phyloP scores from a whole-genome alignment of 768 basidiomycete species.

The Boletales sp. region DNA sequence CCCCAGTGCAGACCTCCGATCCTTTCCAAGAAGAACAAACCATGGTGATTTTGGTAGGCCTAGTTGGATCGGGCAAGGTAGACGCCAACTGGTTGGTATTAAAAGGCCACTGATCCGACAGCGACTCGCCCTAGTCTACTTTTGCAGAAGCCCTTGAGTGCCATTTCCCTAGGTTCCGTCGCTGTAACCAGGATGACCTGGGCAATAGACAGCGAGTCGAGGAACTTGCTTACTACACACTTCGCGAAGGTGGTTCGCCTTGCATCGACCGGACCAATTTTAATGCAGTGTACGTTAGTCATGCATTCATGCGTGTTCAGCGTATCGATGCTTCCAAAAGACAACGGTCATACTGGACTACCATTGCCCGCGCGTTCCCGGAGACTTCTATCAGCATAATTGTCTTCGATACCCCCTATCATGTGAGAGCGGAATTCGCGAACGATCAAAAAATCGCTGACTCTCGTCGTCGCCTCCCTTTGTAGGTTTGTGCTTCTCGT shows the following conservation, averaged over 20 bases:
- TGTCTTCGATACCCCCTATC: conserved; percentile 74
- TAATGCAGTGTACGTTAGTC: conserved; percentile 51
- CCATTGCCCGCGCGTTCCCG: conserved; percentile 65
- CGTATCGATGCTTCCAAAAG: conserved; percentile 32
- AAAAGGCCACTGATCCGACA: background rate
- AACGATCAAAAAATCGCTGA: conserved; percentile 9
- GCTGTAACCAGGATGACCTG: conserved; percentile 81
- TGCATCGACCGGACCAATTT: conserved; percentile 81
- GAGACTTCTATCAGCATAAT: conserved; percentile 66
- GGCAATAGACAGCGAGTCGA: conserved; percentile 68
- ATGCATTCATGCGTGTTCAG: background rate
- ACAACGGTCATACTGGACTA: conserved; percentile 71
- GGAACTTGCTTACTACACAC: conserved; percentile 45
- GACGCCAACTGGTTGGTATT: background rate
- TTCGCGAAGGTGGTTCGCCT: conserved; percentile 61
- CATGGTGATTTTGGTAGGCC: conserved; percentile 68
- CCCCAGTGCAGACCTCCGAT: conserved; percentile 2
- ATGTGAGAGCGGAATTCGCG: conserved; percentile 42
- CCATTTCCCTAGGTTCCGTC: conserved; percentile 56
- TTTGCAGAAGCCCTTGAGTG: conserved; percentile 70
- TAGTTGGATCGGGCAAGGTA: conserved; percentile 75
- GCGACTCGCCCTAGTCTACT: conserved; percentile 38
- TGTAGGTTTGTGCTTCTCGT: conserved; percentile 59
- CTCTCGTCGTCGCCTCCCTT: conserved; percentile 11
- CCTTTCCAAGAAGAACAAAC: conserved; percentile 38